Evolutionary conservation across 2,329 filamentous ascomycete genomes (phyloP).

Genomic region (Fonsecaea nubica): DNA sequence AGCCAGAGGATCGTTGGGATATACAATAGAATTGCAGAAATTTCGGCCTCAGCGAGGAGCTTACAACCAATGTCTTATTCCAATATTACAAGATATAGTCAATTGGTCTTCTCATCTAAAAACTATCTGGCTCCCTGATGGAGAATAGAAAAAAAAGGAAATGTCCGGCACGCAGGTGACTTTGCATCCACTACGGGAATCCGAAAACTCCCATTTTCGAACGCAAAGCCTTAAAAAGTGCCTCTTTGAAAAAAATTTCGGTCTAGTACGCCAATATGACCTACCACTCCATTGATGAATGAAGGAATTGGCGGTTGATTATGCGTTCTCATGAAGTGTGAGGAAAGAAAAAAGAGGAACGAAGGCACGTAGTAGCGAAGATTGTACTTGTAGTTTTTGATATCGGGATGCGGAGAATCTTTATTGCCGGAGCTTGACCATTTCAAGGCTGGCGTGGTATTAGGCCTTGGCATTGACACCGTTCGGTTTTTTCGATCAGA

Average conservation of each 20-base stretch:
- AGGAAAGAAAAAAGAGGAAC: slow-evolving; percentile 28
- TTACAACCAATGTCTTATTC: background rate
- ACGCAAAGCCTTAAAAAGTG: slow-evolving; percentile 38
- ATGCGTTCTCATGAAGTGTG: slow-evolving; percentile 40
- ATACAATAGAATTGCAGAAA: background rate
- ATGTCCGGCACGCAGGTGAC: slow-evolving; percentile 41
- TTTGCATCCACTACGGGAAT: slow-evolving; percentile 33
- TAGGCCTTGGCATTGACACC: background rate
- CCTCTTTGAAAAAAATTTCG: slow-evolving; percentile 28
- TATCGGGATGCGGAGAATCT: background rate
- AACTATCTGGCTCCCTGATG: background rate
- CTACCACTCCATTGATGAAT: slow-evolving; percentile 37
- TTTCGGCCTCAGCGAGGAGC: background rate
- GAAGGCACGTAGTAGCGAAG: background rate
- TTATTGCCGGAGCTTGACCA: background rate
- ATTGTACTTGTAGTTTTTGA: slow-evolving; percentile 10
- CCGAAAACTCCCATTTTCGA: slow-evolving; percentile 21
- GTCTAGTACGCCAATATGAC: slow-evolving; percentile 42
- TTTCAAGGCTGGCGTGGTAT: background rate
- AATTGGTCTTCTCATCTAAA: background rate
- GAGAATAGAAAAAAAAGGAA: slow-evolving; percentile 11
- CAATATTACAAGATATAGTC: background rate
- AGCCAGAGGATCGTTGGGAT: background rate
- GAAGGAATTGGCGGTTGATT: slow-evolving; percentile 40
- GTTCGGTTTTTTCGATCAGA: background rate